Percentiles rank a stretch among this genome's conserved stretches.
These are phyloP conservation scores for Aspergillus affinis DNA, from an alignment of 495 filamentous ascomycete genomes.

Conservation along the genomic window DNA sequence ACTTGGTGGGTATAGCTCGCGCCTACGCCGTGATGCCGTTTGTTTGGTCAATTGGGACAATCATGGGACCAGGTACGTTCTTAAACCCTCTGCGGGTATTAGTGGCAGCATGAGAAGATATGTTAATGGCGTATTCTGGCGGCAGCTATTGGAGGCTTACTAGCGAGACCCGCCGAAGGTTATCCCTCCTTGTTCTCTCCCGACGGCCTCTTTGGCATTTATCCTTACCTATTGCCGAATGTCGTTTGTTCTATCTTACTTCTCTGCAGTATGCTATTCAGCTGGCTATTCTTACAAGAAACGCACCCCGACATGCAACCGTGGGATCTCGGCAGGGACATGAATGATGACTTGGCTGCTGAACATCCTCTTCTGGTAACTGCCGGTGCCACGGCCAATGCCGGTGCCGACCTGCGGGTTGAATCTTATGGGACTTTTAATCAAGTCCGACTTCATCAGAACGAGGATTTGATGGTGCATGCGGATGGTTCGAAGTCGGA, in stretches of 20 bases:
- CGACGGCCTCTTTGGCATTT: slow-evolving; percentile 65
- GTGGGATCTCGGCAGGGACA: slow-evolving; percentile 45
- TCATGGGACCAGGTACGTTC: slow-evolving; percentile 65
- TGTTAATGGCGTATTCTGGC: slow-evolving; percentile 21
- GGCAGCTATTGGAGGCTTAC: slow-evolving; percentile 69
- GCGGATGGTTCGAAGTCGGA: slow-evolving; percentile 44
- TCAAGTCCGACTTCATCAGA: slow-evolving; percentile 49
- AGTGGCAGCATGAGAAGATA: not conserved
- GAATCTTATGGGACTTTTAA: slow-evolving; percentile 82
- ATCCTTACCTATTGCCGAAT: slow-evolving; percentile 83
- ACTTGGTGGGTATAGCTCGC: slow-evolving; percentile 48
- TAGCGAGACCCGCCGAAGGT: slow-evolving; percentile 68
- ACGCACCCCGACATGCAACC: slow-evolving; percentile 79
- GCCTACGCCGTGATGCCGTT: slow-evolving; percentile 87
- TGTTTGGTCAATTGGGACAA: slow-evolving; percentile 83
- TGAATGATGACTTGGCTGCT: slow-evolving; percentile 52
- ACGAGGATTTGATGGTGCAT: slow-evolving; percentile 49
- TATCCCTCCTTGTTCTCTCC: slow-evolving; percentile 65
- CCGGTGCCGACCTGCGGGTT: slow-evolving; percentile 65
- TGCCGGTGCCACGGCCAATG: slow-evolving; percentile 66
- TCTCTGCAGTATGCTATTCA: slow-evolving; percentile 67
- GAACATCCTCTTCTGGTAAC: slow-evolving; percentile 72
- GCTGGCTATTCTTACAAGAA: slow-evolving; percentile 73
- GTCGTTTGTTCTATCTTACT: slow-evolving; percentile 72
- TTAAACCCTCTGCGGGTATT: not conserved